Evolutionary conservation across 495 filamentous ascomycete genomes (phyloP).

Genomic region (Xylaria grammica): DNA sequence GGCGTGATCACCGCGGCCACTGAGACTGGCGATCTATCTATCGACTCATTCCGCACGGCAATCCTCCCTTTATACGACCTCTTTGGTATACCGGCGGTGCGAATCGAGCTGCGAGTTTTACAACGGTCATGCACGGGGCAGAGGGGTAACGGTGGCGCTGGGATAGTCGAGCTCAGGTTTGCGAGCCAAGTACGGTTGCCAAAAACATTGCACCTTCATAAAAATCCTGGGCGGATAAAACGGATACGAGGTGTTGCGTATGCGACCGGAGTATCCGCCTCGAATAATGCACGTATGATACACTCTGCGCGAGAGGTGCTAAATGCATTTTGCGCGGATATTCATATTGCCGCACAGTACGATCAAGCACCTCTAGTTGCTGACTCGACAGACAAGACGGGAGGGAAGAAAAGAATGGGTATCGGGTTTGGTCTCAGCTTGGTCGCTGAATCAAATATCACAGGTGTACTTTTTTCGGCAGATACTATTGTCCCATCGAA

Average conservation of each 20-base stretch:
- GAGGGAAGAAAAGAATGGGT: conserved; percentile 52
- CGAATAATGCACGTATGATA: conserved; percentile 96
- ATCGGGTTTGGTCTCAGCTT: conserved; percentile 90
- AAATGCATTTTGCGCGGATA: conserved; percentile 83
- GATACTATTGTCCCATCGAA: conserved; percentile 81
- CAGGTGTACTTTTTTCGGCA: conserved; percentile 80
- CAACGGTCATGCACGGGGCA: conserved; percentile 75
- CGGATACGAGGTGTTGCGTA: conserved; percentile 91
- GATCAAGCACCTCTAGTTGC: conserved; percentile 75
- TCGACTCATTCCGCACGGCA: conserved; percentile 91
- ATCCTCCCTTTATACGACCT: conserved; percentile 86
- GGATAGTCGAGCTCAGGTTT: conserved; percentile 90
- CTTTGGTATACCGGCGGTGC: conserved; percentile 80
- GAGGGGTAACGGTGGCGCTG: conserved; percentile 78
- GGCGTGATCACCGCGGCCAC: conserved; percentile 94
- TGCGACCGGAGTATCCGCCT: conserved; percentile 83
- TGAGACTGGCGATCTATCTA: conserved; percentile 77
- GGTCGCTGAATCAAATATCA: conserved; percentile 86
- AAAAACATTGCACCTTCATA: conserved; percentile 90
- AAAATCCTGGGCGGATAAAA: conserved; percentile 80
- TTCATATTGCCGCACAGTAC: conserved; percentile 73
- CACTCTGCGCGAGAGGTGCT: conserved; percentile 84
- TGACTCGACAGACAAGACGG: conserved; percentile 59
- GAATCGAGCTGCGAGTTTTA: conserved; percentile 86
- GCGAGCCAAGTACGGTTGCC: conserved; percentile 89